Evolutionary conservation across 2,329 filamentous ascomycete species (phyloP).

Genomic region (Talaromyces verruculosus): DNA sequence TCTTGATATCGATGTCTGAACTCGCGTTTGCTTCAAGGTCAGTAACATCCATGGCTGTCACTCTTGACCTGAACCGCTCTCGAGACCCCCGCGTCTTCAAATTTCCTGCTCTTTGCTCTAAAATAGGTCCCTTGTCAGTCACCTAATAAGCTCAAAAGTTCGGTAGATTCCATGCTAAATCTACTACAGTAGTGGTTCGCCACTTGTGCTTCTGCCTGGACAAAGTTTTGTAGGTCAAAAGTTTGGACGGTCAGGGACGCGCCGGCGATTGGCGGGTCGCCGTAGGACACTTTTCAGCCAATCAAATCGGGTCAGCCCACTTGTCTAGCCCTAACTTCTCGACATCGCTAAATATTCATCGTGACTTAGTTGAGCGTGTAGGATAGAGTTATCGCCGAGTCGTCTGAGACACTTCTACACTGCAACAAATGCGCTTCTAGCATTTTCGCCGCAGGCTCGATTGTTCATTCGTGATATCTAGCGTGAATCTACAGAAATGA

Average conservation of each 20-base stretch:
- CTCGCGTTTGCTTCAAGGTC: neutral
- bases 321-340: neutral
- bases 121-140: neutral
- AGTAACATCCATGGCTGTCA: neutral
- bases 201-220: slow-evolving; percentile 1
- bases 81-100: neutral
- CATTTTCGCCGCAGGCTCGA: neutral
- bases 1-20: neutral
- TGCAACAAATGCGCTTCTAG: neutral
- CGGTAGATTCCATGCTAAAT: neutral
- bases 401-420: neutral
- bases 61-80: too few relatives aligned
- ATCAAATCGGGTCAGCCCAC: neutral
- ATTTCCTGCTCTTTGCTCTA: neutral
- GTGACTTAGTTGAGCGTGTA: neutral
- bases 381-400: neutral
- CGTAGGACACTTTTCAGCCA: neutral
- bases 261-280: neutral
- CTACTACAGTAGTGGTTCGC: neutral
- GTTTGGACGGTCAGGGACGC: neutral
- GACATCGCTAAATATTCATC: neutral
- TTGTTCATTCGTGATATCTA: neutral
- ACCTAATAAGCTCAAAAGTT: neutral
- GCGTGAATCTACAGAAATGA: neutral
- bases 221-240: neutral